These are phyloP conservation scores for Wickerhamiella sergipiensis DNA, from an alignment of 805 yeast species.

Conservation along the genomic window DNA sequence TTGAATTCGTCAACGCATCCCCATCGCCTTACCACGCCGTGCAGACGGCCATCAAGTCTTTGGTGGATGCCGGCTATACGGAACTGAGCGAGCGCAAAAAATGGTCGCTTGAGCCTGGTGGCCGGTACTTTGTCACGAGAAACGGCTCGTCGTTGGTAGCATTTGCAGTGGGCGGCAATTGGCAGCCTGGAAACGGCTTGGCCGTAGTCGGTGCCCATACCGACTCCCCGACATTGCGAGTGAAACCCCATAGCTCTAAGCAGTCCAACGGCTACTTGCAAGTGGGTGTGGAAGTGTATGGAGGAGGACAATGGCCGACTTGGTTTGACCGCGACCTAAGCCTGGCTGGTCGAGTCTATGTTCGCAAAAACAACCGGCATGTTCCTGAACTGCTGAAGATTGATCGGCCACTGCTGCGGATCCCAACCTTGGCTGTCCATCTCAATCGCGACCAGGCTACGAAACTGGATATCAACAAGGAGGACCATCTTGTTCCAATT, in stretches of 20 bases:
- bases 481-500: conserved; percentile 73
- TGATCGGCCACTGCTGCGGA: conserved; percentile 71
- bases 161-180: conserved; percentile 62
- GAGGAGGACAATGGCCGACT: conserved; percentile 92
- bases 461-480: conserved; percentile 81
- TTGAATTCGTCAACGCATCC: conserved; percentile 57
- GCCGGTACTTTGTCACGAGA: conserved; percentile 76
- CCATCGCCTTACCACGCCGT: conserved; percentile 96
- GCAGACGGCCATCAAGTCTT: conserved; percentile 40
- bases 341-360: conserved; percentile 82
- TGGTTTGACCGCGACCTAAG: conserved; percentile 95
- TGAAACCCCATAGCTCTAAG: conserved; percentile 74
- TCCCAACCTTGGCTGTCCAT: conserved; percentile 92
- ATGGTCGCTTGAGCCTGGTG: conserved; percentile 49
- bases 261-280: conserved; percentile 59
- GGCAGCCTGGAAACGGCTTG: conserved; percentile 66
- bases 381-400: conserved; percentile 64
- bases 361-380: conserved; percentile 36
- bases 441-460: conserved; percentile 53
- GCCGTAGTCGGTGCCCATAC: conserved; percentile 94
- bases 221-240: conserved; percentile 82
- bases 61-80: conserved; percentile 49
- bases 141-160: conserved; percentile 84
- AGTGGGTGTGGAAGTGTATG: conserved; percentile 87
- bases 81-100: conserved; percentile 57